Evolutionary conservation across 805 yeast genomes (phyloP).

Genomic region (Blastobotrys americana): DNA sequence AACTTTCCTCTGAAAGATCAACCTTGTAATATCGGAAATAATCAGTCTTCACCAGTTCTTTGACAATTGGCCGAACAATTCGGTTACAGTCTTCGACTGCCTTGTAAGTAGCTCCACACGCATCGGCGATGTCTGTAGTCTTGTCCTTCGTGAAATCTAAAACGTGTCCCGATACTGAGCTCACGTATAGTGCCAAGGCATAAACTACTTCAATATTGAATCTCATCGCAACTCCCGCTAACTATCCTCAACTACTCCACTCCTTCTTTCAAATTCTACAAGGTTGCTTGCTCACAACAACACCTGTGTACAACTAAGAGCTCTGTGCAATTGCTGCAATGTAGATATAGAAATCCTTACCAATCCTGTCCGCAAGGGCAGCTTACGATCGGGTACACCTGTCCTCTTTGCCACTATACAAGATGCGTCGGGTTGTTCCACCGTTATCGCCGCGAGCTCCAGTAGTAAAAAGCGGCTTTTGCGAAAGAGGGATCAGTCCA

Average conservation of each 20-base stretch:
- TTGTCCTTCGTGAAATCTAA: not conserved
- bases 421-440: not conserved
- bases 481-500: too few relatives aligned
- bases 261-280: not conserved
- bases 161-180: not conserved
- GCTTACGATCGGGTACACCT: too few relatives aligned
- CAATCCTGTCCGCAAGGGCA: not conserved
- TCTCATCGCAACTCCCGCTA: not conserved
- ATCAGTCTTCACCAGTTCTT: conserved; percentile 56
- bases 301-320: too few relatives aligned
- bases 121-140: conserved; percentile 15
- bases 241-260: not conserved
- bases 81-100: conserved; percentile 48
- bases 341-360: too few relatives aligned
- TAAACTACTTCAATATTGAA: not conserved
- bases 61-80: conserved; percentile 49
- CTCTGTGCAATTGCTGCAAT: too few relatives aligned
- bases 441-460: too few relatives aligned
- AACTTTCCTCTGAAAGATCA: conserved; percentile 59
- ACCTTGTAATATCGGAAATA: conserved; percentile 85
- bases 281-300: too few relatives aligned
- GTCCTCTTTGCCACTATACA: not conserved
- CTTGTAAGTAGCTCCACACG: conserved; percentile 25
- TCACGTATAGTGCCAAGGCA: not conserved
- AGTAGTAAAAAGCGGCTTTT: too few relatives aligned